These are phyloP conservation scores for Ilyonectria sp. DNA, from an alignment of 2,329 filamentous ascomycete genomes.

Conservation along the genomic window DNA sequence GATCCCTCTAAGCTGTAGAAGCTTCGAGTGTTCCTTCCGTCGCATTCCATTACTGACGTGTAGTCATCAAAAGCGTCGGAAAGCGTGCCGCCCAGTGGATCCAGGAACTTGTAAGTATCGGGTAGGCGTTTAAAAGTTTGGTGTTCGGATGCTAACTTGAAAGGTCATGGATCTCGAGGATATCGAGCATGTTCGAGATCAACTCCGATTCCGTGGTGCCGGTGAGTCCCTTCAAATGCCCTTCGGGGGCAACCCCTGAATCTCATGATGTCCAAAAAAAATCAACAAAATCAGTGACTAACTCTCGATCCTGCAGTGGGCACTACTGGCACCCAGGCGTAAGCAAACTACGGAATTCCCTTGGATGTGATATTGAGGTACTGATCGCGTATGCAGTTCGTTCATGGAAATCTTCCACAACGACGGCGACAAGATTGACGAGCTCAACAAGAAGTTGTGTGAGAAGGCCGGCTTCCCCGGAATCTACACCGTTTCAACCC, in stretches of 20 bases:
- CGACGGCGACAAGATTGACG: conserved; percentile 28
- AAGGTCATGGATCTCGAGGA: conserved; percentile 33
- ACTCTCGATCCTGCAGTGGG: conserved; percentile 19
- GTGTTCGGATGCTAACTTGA: not conserved
- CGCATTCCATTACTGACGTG: not conserved
- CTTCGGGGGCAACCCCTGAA: not conserved
- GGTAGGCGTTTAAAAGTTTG: not conserved
- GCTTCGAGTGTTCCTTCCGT: not conserved
- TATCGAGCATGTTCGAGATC: conserved; percentile 31
- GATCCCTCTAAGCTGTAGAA: not conserved
- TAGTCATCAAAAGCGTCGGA: conserved; percentile 20
- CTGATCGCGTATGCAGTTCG: not conserved
- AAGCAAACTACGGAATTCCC: not conserved
- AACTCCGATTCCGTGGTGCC: conserved; percentile 31
- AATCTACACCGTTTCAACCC: conserved; percentile 36
- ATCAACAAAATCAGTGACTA: not conserved
- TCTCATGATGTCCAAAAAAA: not conserved
- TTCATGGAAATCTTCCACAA: conserved; percentile 33
- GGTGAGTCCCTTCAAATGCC: not conserved
- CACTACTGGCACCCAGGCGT: conserved; percentile 38
- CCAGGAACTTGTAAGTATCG: conserved; percentile 30
- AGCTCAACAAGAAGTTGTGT: conserved; percentile 29
- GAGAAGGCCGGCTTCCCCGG: conserved; percentile 30
- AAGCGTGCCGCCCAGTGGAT: conserved; percentile 37
- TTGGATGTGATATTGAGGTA: not conserved